A percentile compares a stretch with the other conserved stretches of the same genome.
Conservation (phyloP, 192 early-diverging fungal species). For the Mortierella antarctica region DNA sequence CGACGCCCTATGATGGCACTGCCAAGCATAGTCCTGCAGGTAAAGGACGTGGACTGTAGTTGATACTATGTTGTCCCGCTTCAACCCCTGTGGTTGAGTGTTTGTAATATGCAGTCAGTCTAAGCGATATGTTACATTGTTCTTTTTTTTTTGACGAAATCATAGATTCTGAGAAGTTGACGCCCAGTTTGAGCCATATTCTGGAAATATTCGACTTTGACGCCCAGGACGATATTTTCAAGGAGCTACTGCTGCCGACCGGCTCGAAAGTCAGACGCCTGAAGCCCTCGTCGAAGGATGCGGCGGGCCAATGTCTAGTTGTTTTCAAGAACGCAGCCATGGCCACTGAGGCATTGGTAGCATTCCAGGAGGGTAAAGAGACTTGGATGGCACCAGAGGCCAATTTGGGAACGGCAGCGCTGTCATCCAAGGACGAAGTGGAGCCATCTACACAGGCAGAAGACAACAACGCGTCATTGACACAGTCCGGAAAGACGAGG, state of each 20-base stretch:
- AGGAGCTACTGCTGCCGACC: conserved; percentile 21
- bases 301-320: conserved; percentile 22
- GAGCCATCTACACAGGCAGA: background rate
- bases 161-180: conserved; percentile 24
- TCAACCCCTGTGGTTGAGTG: too few relatives aligned
- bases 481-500: background rate
- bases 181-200: conserved; percentile 33
- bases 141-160: background rate
- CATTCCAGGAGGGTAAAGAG: conserved; percentile 42
- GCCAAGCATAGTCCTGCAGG: conserved; percentile 19
- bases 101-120: background rate
- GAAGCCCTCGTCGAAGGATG: conserved; percentile 13
- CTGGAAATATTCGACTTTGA: conserved; percentile 42
- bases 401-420: background rate
- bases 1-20: conserved; percentile 13
- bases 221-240: conserved; percentile 30
- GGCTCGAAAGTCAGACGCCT: conserved; percentile 28
- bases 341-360: conserved; percentile 30
- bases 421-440: background rate
- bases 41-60: background rate
- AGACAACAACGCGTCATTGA: background rate
- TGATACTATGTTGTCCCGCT: background rate
- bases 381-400: conserved; percentile 36
- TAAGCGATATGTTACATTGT: background rate
- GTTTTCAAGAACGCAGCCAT: conserved; percentile 40